Evolutionary conservation across 495 filamentous ascomycete species (phyloP).

Genomic region (Hypoxylon fuscum): DNA sequence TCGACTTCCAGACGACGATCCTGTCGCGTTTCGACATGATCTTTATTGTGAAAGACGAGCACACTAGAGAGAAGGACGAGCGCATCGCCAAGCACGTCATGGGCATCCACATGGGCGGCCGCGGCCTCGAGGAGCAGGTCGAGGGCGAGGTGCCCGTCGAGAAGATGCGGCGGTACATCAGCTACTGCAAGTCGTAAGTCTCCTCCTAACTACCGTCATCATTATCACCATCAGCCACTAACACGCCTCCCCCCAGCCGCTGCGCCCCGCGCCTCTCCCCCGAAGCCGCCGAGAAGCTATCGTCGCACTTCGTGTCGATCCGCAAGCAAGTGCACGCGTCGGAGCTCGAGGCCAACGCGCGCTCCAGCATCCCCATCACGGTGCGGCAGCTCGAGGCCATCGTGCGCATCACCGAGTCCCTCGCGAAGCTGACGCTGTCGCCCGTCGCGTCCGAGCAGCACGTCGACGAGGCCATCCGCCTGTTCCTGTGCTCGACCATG

Average conservation of each 20-base stretch:
- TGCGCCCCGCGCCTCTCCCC: conserved; percentile 93
- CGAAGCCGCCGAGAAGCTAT: conserved; percentile 95
- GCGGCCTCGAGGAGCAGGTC: conserved; percentile 81
- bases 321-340: conserved; percentile 91
- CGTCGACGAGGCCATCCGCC: conserved; percentile 96
- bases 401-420: conserved; percentile 93
- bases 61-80: conserved; percentile 89
- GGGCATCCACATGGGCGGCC: conserved; percentile 94
- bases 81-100: conserved; percentile 96
- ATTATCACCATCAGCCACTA: conserved; percentile 41
- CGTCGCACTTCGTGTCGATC: conserved; percentile 96
- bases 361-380: conserved; percentile 95
- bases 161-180: conserved; percentile 98
- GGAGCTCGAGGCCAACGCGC: conserved; percentile 84
- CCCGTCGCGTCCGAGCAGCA: conserved; percentile 88
- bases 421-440: conserved; percentile 88
- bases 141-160: conserved; percentile 91
- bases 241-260: conserved; percentile 63
- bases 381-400: conserved; percentile 97
- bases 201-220: background rate
- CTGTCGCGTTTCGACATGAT: conserved; percentile 99
- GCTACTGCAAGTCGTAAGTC: conserved; percentile 92
- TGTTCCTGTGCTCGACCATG: conserved; percentile 98
- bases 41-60: conserved; percentile 97
- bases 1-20: conserved; percentile 99